Base-by-base conservation (phyloP, 257 asterid genomes). In the Penstemon davidsonii region DNA sequence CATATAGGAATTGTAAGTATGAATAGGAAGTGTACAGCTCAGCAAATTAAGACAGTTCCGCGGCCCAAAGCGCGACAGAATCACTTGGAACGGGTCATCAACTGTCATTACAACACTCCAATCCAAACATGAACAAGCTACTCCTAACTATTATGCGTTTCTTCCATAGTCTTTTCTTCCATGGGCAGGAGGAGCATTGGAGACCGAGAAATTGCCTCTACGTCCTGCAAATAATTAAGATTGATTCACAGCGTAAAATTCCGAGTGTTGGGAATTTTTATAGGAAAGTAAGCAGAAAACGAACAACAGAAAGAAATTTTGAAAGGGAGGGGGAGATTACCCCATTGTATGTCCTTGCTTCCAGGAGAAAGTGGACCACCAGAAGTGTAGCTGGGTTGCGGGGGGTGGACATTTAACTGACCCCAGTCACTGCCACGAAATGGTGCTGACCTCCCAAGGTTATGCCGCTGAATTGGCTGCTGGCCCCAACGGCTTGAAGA, bases 141-240 rank as follows among this genome's bases (percentile, higher is more conserved):
- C 40, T 55, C 76, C 75, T 38, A 49, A 42, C 5, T 42, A 37
- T 71, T 64, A 88, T 53, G 80, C 74, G 70, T 83, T 83, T 78
- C 93, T 87, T 71, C 90, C 88, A 55, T 81, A 79, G 70, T 84
- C 97, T 80, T 85, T 86, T 76, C 90, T 81, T 78, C 87, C 87
- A 43, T 80, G 86, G 66, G 80, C 70, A 40, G 91, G 87, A 12
- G 89, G 86, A 41, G 86, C 75, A 74, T 69, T 81, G 79, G 87
- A 69, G 57, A 79, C 67, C 7, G 92, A 81, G 76, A 85, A 73
- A 78, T 79, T 84, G 73, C 91, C 84, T 75, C 89, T 83, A 9
- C 92, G 91, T 50, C 93, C 98, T 92, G 80, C 78, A 76, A 64
- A 58, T 15, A 76, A 65, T 50, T 61, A 42, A 67, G 60, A 36